Conservation (phyloP, 768 basidiomycete genomes). For the Trametes punicea region DNA sequence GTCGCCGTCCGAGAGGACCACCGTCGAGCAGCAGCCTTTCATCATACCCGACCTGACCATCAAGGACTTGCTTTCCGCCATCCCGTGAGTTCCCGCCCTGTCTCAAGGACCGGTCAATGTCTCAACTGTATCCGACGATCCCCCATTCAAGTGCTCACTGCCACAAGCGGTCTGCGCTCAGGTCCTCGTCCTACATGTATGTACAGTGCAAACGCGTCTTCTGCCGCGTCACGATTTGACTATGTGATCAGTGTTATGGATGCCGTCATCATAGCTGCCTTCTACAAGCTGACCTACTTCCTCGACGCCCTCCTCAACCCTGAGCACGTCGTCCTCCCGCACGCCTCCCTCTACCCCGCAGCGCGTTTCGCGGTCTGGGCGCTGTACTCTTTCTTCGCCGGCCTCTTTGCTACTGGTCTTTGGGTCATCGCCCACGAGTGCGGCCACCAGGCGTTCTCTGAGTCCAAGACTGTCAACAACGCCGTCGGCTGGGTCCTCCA, state of each 20-base stretch:
- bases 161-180: slow-evolving; percentile 83
- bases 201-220: slow-evolving; percentile 25
- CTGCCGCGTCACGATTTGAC: slow-evolving; percentile 6
- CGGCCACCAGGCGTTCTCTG: slow-evolving; percentile 95
- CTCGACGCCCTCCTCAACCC: slow-evolving; percentile 63
- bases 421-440: slow-evolving; percentile 97
- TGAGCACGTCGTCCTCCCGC: slow-evolving; percentile 49
- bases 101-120: background rate
- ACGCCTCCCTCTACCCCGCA: slow-evolving; percentile 58
- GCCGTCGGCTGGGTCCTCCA: slow-evolving; percentile 90
- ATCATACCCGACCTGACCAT: slow-evolving; percentile 81
- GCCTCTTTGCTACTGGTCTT: slow-evolving; percentile 86
- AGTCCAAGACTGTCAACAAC: slow-evolving; percentile 90
- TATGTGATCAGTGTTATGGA: slow-evolving; percentile 84
- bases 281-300: slow-evolving; percentile 66
- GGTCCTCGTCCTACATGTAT: slow-evolving; percentile 76
- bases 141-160: slow-evolving; percentile 65
- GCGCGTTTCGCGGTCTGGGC: slow-evolving; percentile 72
- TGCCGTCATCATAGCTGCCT: slow-evolving; percentile 57
- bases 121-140: background rate
- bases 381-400: slow-evolving; percentile 75
- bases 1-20: slow-evolving; percentile 22
- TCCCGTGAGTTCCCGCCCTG: slow-evolving; percentile 57
- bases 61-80: slow-evolving; percentile 80
- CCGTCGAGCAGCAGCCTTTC: slow-evolving; percentile 55